These are phyloP conservation scores for Ashbya aceris DNA, from an alignment of 1,139 yeast species.

Conservation along the genomic window DNA sequence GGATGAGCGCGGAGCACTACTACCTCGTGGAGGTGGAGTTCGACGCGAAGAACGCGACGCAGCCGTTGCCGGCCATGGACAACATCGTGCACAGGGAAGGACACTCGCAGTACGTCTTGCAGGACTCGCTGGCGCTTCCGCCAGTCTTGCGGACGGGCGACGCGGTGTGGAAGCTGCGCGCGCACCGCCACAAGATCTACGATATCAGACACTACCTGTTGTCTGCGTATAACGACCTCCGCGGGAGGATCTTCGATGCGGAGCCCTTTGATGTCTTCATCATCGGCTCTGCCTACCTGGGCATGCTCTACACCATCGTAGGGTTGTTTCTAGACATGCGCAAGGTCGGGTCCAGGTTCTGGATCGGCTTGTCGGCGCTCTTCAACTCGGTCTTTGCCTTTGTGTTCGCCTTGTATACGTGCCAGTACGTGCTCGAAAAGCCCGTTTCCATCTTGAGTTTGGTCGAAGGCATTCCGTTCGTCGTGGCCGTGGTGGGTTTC, in stretches of 20 bases:
- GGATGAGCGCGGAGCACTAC: conserved; percentile 15
- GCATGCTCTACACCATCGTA: conserved; percentile 81
- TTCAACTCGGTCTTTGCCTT: conserved; percentile 81
- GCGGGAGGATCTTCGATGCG: conserved; percentile 57
- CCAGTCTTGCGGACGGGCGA: conserved; percentile 30
- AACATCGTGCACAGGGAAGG: conserved; percentile 18
- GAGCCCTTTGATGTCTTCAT: conserved; percentile 81
- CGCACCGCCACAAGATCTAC: conserved; percentile 55
- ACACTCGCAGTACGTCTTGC: conserved; percentile 20
- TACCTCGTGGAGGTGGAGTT: conserved; percentile 24
- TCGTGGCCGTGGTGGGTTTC: conserved; percentile 89
- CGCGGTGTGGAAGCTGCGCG: conserved; percentile 52
- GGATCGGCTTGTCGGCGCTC: conserved; percentile 81
- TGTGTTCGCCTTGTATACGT: conserved; percentile 67
- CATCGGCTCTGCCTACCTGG: conserved; percentile 73
- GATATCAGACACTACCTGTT: conserved; percentile 56
- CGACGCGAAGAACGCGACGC: conserved; percentile 11
- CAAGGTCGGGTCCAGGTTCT: conserved; percentile 71
- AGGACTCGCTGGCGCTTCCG: conserved; percentile 16
- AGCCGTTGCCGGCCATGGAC: conserved; percentile 17
- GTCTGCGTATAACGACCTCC: conserved; percentile 38
- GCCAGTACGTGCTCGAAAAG: conserved; percentile 39
- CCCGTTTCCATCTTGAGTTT: conserved; percentile 66
- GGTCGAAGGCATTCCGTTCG: conserved; percentile 88
- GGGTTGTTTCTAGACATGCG: conserved; percentile 78